Percentiles rank a stretch among this genome's conserved stretches.
phyloP scores from a whole-genome alignment of 2,329 filamentous ascomycete genomes.

The Fusarium mangiferae region DNA sequence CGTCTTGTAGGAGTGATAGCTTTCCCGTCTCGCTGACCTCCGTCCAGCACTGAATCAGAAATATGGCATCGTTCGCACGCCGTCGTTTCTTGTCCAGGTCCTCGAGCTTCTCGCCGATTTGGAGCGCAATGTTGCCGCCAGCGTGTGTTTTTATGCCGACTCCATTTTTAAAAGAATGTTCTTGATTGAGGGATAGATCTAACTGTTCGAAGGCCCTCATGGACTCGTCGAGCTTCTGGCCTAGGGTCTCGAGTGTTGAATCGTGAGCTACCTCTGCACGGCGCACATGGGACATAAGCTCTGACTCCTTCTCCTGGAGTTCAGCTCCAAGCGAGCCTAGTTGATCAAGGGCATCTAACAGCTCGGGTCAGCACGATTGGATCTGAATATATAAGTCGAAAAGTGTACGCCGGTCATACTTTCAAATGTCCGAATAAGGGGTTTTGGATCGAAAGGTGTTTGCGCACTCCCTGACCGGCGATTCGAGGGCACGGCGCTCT shows the following conservation, averaged over 20 bases:
- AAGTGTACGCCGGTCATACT: slow-evolving; percentile 54
- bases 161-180: slow-evolving; percentile 52
- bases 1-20: slow-evolving; percentile 86
- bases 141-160: slow-evolving; percentile 56
- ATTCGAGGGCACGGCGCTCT: slow-evolving; percentile 80
- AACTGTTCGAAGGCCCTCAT: slow-evolving; percentile 92
- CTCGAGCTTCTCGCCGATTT: slow-evolving; percentile 93
- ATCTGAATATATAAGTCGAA: not conserved
- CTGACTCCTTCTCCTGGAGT: slow-evolving; percentile 89
- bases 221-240: slow-evolving; percentile 89
- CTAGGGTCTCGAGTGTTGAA: slow-evolving; percentile 86
- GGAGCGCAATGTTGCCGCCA: slow-evolving; percentile 89
- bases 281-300: slow-evolving; percentile 87
- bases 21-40: slow-evolving; percentile 93
- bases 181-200: slow-evolving; percentile 81
- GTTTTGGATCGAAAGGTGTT: slow-evolving; percentile 89
- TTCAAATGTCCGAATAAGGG: slow-evolving; percentile 94
- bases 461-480: slow-evolving; percentile 78
- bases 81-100: slow-evolving; percentile 93
- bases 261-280: slow-evolving; percentile 93
- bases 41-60: slow-evolving; percentile 95
- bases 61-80: slow-evolving; percentile 90
- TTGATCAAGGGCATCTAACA: slow-evolving; percentile 70
- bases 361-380: slow-evolving; percentile 18
- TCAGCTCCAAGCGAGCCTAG: slow-evolving; percentile 81